A percentile compares a stretch with the other conserved stretches of the same genome.
phyloP scores from a whole-genome alignment of 1,139 yeast genomes.

The Yamadazyma siamensis region DNA sequence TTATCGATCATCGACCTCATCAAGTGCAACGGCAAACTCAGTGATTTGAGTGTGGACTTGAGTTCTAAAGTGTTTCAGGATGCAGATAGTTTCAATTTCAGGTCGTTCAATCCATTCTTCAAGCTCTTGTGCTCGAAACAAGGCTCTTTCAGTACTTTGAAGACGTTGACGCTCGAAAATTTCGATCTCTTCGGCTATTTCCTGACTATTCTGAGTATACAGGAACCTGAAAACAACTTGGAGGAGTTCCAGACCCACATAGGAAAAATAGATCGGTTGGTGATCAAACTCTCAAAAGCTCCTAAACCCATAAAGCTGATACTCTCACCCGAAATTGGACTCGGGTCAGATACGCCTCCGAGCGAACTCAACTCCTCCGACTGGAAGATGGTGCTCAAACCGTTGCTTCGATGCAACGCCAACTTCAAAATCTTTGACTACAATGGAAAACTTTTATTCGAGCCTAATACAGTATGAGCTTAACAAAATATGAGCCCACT shows the following conservation, averaged over 20 bases:
- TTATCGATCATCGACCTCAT: constrained; percentile 47
- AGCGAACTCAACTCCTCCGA: constrained; percentile 20
- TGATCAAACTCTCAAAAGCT: constrained; percentile 14
- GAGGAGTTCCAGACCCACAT: constrained; percentile 25
- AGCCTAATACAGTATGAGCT: constrained; percentile 6
- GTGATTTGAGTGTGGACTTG: constrained; percentile 42
- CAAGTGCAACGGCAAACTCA: constrained; percentile 24
- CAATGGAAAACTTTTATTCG: constrained; percentile 11
- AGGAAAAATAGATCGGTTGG: constrained; percentile 23
- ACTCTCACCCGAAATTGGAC: constrained; percentile 1
- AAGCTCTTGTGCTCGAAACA: constrained; percentile 38
- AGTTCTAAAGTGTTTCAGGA: constrained; percentile 47
- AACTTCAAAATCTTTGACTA: constrained; percentile 19
- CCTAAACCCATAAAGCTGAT: constrained; percentile 13
- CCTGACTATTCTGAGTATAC: too few species aligned
- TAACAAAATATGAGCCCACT: too few species aligned
- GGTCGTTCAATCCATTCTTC: constrained; percentile 40
- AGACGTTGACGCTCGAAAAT: constrained; percentile 25
- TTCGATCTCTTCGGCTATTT: constrained; percentile 34
- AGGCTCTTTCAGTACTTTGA: constrained; percentile 30
- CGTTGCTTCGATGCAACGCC: constrained; percentile 18
- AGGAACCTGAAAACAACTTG: constrained; percentile 16
- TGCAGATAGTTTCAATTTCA: constrained; percentile 26
- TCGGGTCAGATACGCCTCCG: too few species aligned
- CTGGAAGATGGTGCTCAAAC: constrained; percentile 29